Percentiles rank a stretch among this genome's conserved stretches.
Evolutionary conservation across 305 asterid genomes (phyloP).

Genomic region (Fraxinus baroniana): DNA sequence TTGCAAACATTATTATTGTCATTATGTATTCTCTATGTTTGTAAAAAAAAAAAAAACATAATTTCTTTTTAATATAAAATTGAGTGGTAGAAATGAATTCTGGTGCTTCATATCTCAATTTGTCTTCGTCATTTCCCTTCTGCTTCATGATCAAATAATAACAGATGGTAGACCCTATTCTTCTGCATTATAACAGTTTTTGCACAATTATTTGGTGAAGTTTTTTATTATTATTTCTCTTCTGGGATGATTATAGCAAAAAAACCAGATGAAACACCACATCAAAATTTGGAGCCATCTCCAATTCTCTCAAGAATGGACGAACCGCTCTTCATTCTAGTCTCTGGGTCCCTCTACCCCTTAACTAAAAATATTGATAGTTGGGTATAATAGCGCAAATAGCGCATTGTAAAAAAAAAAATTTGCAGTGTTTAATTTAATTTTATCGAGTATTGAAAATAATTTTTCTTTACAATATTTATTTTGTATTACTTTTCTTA

Average conservation of each 20-base stretch:
- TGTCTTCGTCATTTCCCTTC: not conserved
- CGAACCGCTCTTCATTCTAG: not conserved
- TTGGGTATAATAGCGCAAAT: not conserved
- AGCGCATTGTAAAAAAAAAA: no score
- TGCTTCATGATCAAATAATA: slow-evolving; percentile 14
- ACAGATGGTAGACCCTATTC: slow-evolving; percentile 28
- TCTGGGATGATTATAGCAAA: not conserved
- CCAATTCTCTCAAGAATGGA: not conserved
- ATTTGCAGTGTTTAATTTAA: not conserved
- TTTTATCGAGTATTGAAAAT: not conserved
- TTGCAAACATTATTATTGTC: not conserved
- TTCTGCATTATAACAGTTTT: not conserved
- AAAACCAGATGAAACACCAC: not conserved
- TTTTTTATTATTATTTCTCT: not conserved
- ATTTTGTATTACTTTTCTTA: no score
- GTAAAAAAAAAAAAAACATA: not conserved
- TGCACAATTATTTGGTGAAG: slow-evolving; percentile 4
- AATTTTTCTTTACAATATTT: not conserved
- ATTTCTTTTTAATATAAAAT: not conserved
- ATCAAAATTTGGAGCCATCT: not conserved
- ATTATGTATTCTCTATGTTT: not conserved
- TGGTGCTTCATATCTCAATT: not conserved
- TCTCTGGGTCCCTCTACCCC: not conserved
- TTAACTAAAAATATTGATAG: not conserved
- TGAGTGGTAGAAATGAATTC: slow-evolving; percentile 1